A percentile compares a stretch with the other conserved stretches of the same genome.
phyloP scores from a whole-genome alignment of 2,329 filamentous ascomycete genomes.

The Epichloe amarillans region DNA sequence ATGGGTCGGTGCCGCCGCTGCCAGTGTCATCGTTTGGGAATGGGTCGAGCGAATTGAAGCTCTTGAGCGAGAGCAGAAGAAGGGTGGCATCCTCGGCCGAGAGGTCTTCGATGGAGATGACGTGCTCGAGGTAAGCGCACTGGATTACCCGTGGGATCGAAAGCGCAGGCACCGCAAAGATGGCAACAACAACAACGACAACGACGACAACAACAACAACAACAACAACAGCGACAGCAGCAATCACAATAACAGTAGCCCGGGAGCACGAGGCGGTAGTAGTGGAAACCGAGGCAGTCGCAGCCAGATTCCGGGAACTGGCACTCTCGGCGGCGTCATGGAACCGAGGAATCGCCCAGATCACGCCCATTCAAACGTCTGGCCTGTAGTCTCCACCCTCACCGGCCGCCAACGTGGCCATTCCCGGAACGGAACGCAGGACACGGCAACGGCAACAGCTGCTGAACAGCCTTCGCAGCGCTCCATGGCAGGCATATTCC shows the following conservation, averaged over 20 bases:
- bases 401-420: slow-evolving; percentile 15
- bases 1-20: slow-evolving; percentile 90
- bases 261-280: slow-evolving; percentile 5
- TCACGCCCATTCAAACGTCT: slow-evolving; percentile 11
- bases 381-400: slow-evolving; percentile 16
- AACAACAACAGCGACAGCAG: slow-evolving; percentile 9
- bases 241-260: neutral
- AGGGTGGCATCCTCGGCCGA: slow-evolving; percentile 79
- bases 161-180: slow-evolving; percentile 24
- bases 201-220: slow-evolving; percentile 5
- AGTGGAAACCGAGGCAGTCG: slow-evolving; percentile 19
- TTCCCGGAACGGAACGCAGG: slow-evolving; percentile 7
- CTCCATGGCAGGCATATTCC: slow-evolving; percentile 24
- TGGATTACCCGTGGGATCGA: slow-evolving; percentile 35
- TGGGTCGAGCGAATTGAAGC: slow-evolving; percentile 95
- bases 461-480: slow-evolving; percentile 14
- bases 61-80: slow-evolving; percentile 82
- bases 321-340: slow-evolving; percentile 3
- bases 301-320: slow-evolving; percentile 1
- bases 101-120: slow-evolving; percentile 93
- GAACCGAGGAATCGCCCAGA: neutral
- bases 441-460: slow-evolving; percentile 5
- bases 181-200: slow-evolving; percentile 1
- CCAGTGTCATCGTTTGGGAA: slow-evolving; percentile 95
- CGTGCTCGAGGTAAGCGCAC: slow-evolving; percentile 56